These are phyloP conservation scores for Alternaria arborescens DNA, from an alignment of 2,329 filamentous ascomycete species.

Conservation along the genomic window DNA sequence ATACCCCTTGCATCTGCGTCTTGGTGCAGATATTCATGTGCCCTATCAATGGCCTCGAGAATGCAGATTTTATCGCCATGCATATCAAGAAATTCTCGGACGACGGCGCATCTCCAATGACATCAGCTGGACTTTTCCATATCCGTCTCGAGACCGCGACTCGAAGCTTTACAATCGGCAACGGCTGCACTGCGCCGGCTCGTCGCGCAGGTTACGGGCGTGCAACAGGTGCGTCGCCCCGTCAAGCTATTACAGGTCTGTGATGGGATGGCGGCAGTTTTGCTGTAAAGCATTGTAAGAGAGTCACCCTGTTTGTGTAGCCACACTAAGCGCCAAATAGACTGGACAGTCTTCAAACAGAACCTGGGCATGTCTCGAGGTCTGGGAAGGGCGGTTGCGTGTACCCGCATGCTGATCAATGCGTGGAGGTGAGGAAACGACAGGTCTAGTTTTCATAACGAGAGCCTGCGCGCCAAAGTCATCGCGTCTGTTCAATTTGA, in stretches of 20 bases:
- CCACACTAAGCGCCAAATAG: slow-evolving; percentile 41
- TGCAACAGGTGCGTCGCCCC: slow-evolving; percentile 28
- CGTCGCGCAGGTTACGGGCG: slow-evolving; percentile 36
- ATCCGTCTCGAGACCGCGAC: slow-evolving; percentile 24
- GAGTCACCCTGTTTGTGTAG: slow-evolving; percentile 42
- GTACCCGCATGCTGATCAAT: slow-evolving; percentile 15
- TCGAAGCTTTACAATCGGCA: slow-evolving; percentile 24
- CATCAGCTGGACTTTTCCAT: slow-evolving; percentile 21
- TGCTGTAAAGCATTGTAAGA: slow-evolving; percentile 34
- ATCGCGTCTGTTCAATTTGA: not conserved
- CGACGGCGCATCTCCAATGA: slow-evolving; percentile 22
- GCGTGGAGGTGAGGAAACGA: slow-evolving; percentile 38
- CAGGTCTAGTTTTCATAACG: slow-evolving; percentile 29
- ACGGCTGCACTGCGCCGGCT: slow-evolving; percentile 32
- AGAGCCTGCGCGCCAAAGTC: not conserved
- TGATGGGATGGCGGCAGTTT: slow-evolving; percentile 24
- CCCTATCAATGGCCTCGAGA: not conserved
- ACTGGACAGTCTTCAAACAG: slow-evolving; percentile 43
- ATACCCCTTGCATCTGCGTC: slow-evolving; percentile 39
- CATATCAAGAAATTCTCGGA: slow-evolving; percentile 20
- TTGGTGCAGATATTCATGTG: slow-evolving; percentile 23
- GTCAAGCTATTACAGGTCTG: slow-evolving; percentile 32
- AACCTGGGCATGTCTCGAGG: slow-evolving; percentile 28
- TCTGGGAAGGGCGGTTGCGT: slow-evolving; percentile 20
- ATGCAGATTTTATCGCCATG: slow-evolving; percentile 24